Evolutionary conservation across 352 stramenopile species (phyloP).

Genomic region (Blastocystis hominis): DNA sequence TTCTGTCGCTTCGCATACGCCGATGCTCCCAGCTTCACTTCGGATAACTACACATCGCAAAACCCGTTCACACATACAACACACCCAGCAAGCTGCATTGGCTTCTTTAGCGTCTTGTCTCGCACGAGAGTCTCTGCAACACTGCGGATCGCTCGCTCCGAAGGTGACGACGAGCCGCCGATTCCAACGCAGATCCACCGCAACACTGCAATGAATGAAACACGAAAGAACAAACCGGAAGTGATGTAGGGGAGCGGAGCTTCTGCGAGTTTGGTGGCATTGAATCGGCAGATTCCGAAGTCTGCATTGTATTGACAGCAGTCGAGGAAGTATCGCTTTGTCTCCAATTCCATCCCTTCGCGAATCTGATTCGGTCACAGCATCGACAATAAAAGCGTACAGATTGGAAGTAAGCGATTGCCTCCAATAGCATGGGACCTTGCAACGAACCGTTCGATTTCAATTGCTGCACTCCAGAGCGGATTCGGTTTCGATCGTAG

Average conservation of each 20-base stretch:
- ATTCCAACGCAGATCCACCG: not conserved
- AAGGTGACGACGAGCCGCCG: not conserved
- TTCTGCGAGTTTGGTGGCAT: not conserved
- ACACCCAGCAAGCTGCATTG: slow-evolving; percentile 18
- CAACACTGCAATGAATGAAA: not conserved
- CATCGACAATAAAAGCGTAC: not conserved
- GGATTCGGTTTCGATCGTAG: slow-evolving; percentile 49
- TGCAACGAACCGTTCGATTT: not conserved
- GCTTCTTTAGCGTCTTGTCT: not conserved
- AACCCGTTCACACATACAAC: not conserved
- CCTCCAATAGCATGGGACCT: not conserved
- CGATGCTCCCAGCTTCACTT: not conserved
- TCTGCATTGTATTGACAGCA: slow-evolving; percentile 34
- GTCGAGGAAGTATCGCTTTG: not conserved
- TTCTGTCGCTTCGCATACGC: slow-evolving; percentile 36
- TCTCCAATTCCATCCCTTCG: not conserved
- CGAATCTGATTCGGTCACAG: not conserved
- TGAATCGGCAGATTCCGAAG: slow-evolving; percentile 27
- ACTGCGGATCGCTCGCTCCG: not conserved
- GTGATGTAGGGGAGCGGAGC: not conserved
- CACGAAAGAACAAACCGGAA: not conserved
- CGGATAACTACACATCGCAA: not conserved
- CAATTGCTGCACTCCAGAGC: not conserved
- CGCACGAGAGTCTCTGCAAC: not conserved
- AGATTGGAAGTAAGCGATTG: slow-evolving; percentile 17